Percentiles rank a stretch among this genome's conserved stretches.
These are phyloP conservation scores for Atalantia buxifolia DNA, from an alignment of 345 rosid species.

Conservation along the genomic window DNA sequence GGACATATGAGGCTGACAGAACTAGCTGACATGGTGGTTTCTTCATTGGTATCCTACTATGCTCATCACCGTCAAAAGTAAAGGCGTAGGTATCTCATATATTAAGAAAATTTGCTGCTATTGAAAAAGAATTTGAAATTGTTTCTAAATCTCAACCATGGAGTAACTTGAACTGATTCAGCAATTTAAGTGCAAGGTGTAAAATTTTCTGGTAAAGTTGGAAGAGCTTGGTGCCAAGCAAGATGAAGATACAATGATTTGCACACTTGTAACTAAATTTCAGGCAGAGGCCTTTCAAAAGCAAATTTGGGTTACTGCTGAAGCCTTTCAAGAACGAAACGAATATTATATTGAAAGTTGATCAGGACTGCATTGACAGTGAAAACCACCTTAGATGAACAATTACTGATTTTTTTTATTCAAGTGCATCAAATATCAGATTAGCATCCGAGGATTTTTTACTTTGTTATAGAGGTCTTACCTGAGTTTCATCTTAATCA, in stretches of 20 bases:
- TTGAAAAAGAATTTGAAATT: neutral
- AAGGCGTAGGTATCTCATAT: neutral
- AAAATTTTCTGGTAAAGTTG: neutral
- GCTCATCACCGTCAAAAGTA: neutral
- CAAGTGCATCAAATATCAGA: no score
- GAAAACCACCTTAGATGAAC: no score
- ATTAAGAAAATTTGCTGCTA: neutral
- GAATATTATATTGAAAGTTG: neutral
- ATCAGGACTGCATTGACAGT: neutral
- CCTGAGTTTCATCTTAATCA: neutral
- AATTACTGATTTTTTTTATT: no score
- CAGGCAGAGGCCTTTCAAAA: neutral
- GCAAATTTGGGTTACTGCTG: no score
- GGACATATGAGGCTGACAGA: neutral
- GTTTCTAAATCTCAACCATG: neutral
- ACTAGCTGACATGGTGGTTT: neutral
- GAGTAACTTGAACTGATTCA: slow-evolving; percentile 1
- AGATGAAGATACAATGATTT: neutral
- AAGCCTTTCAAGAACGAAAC: no score
- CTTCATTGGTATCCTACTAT: neutral
- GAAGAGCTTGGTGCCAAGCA: neutral
- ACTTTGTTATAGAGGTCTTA: no score
- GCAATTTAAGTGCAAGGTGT: neutral
- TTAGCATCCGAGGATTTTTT: no score
- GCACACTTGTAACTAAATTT: neutral